Evolutionary conservation across 2,329 filamentous ascomycete species (phyloP).

Genomic region (Diaporthe helianthi): DNA sequence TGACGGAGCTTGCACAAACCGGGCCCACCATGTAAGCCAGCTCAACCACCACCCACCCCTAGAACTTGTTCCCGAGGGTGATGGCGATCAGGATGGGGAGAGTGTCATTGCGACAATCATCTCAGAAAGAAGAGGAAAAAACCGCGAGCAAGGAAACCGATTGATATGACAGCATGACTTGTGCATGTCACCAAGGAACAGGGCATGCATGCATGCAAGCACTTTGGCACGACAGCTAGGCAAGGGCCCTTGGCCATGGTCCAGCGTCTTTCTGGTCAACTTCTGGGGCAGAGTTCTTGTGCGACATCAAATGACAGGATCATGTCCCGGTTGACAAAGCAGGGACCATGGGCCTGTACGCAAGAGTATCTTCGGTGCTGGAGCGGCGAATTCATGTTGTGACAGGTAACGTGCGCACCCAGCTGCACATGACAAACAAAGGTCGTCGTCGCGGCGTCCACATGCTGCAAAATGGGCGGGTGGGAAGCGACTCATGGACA

Average conservation of each 20-base stretch:
- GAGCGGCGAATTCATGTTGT: constrained; percentile 23
- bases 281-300: constrained; percentile 27
- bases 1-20: constrained; percentile 64
- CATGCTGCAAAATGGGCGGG: not conserved
- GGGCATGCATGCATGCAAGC: constrained; percentile 30
- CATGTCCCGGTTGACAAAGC: constrained; percentile 13
- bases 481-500: constrained; percentile 14
- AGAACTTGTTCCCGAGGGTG: constrained; percentile 37
- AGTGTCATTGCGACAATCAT: constrained; percentile 17
- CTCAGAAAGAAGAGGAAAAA: constrained; percentile 33
- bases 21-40: constrained; percentile 54
- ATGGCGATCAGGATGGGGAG: constrained; percentile 19
- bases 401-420: constrained; percentile 32
- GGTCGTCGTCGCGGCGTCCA: not conserved
- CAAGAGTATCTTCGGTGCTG: constrained; percentile 4
- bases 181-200: constrained; percentile 22
- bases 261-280: constrained; percentile 26
- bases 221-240: constrained; percentile 21
- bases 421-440: constrained; percentile 7
- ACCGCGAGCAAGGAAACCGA: constrained; percentile 18
- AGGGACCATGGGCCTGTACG: constrained; percentile 5
- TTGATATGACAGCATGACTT: constrained; percentile 18
- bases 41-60: constrained; percentile 46
- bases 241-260: constrained; percentile 19
- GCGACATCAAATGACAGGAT: constrained; percentile 13